Evolutionary conservation across 1,284 basidiomycete species (phyloP), one percentile per base, ranked within the genome.

Genomic region (Schizophyllum commune): DNA sequence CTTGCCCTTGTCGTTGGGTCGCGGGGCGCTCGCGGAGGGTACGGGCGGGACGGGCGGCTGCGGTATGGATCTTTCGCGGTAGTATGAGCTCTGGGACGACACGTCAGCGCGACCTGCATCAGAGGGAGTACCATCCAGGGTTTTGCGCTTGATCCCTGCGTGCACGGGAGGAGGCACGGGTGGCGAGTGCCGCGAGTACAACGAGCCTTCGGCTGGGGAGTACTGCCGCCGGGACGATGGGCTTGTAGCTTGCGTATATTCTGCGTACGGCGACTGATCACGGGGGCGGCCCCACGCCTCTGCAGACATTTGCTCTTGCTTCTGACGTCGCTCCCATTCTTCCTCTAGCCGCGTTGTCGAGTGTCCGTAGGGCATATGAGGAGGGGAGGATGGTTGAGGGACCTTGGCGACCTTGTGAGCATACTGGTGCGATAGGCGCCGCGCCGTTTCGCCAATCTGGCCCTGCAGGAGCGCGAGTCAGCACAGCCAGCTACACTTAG

Each of bases 401-500:
- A 91, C 86, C 52, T 78, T 82, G 52, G 85, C 79, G 61, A 91
- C 82, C 63, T 82, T 82, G 54, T 78, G 73, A 34, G 83, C 78
- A 70, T 92, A 91, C 61, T 83, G 79, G 66, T 82, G 83, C 4
- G 88, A 86, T 64, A 89, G 76, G 9, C 77, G 71, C 60, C 80
- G 77, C 1, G 86, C 87, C 32, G 84, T 84, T 8, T 75, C 73
- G 21, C 81, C 77, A 69, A 88, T 89, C 51, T 86, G 84, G 67
- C 88, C 85, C 89, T 91, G 66, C 32, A 55, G 55, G 11, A 58
- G 58, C 58, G 58, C 51, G 60, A 57, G 58, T 64, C 27, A 72
- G 58, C 34, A 60, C 15, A 63, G 27, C 20, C 32, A 59, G 47
- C 20, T 4, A 17, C 39, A 11, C 5, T 27, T 39, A 53, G 54